These are phyloP conservation scores for Hirsutella rhossiliensis DNA, from an alignment of 2,329 filamentous ascomycete genomes.

Conservation along the genomic window DNA sequence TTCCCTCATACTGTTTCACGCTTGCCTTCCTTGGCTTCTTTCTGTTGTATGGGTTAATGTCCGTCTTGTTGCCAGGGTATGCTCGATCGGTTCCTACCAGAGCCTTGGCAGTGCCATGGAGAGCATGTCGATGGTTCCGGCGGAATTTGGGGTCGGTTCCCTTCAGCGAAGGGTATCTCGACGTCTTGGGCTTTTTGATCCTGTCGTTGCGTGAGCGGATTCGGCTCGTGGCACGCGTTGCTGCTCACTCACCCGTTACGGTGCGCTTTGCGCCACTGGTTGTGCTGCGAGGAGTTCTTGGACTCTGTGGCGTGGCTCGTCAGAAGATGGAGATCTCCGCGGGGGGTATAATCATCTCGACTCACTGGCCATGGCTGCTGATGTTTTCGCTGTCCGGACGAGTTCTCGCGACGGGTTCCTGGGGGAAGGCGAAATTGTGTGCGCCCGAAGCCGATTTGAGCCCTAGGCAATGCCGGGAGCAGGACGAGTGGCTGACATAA, in stretches of 20 bases:
- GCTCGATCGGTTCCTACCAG: constrained; percentile 51
- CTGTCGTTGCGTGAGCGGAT: constrained; percentile 33
- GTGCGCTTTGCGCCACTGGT: constrained; percentile 97
- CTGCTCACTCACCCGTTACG: constrained; percentile 74
- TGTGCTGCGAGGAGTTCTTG: constrained; percentile 99
- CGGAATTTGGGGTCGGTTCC: constrained; percentile 99
- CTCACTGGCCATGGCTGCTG: constrained; percentile 30
- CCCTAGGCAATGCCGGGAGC: constrained; percentile 9
- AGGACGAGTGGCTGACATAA: constrained; percentile 2
- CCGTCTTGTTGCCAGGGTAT: constrained; percentile 10
- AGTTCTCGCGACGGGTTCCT: constrained; percentile 13
- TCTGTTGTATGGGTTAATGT: constrained; percentile 42
- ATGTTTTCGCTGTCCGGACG: constrained; percentile 14
- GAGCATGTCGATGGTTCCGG: constrained; percentile 98
- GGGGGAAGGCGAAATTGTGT: constrained; percentile 17
- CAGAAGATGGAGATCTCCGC: background rate
- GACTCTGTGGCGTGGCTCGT: constrained; percentile 53
- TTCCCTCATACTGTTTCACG: constrained; percentile 65
- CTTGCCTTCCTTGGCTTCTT: constrained; percentile 96
- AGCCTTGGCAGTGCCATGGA: constrained; percentile 97
- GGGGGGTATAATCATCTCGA: constrained; percentile 5
- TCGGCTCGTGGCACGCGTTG: background rate
- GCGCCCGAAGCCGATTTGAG: constrained; percentile 10
- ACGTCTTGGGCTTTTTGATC: constrained; percentile 99
- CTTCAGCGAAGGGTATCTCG: constrained; percentile 97